phyloP scores from a whole-genome alignment of 2,329 filamentous ascomycete genomes.

The Cryphonectria japonica region DNA sequence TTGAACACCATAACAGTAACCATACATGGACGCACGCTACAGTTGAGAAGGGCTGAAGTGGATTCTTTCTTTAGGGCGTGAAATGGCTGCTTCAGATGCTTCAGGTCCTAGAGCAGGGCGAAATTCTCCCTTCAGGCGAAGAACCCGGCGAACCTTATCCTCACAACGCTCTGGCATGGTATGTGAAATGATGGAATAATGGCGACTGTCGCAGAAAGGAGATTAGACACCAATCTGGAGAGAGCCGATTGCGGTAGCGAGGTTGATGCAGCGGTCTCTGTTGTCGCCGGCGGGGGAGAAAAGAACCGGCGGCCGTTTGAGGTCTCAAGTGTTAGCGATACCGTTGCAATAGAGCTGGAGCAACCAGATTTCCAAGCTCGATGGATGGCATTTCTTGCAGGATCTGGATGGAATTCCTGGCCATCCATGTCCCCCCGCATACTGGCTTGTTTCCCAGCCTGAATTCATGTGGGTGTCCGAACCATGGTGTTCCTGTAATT shows the following conservation, averaged over 20 bases:
- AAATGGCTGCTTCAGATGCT: not conserved
- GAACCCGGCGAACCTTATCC: not conserved
- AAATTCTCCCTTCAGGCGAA: not conserved
- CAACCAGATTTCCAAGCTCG: not conserved
- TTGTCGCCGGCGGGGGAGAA: not conserved
- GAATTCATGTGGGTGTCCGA: not conserved
- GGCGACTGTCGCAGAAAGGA: not conserved
- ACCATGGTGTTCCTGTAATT: not conserved
- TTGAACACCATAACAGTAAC: not conserved
- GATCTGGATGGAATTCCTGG: conserved; percentile 1
- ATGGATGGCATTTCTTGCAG: not conserved
- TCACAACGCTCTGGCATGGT: not conserved
- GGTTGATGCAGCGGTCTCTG: not conserved
- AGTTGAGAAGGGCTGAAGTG: not conserved
- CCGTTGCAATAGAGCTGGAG: not conserved
- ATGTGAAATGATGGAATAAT: not conserved
- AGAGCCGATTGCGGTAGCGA: not conserved
- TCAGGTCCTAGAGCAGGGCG: not conserved
- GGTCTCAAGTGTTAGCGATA: not conserved
- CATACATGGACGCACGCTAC: too few relatives aligned
- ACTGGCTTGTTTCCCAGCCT: conserved; percentile 3
- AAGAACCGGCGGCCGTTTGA: not conserved
- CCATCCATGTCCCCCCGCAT: not conserved
- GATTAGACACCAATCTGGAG: not conserved
- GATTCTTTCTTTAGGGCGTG: not conserved